Conservation (phyloP, 768 basidiomycete species). For the Austroboletus festivus region DNA sequence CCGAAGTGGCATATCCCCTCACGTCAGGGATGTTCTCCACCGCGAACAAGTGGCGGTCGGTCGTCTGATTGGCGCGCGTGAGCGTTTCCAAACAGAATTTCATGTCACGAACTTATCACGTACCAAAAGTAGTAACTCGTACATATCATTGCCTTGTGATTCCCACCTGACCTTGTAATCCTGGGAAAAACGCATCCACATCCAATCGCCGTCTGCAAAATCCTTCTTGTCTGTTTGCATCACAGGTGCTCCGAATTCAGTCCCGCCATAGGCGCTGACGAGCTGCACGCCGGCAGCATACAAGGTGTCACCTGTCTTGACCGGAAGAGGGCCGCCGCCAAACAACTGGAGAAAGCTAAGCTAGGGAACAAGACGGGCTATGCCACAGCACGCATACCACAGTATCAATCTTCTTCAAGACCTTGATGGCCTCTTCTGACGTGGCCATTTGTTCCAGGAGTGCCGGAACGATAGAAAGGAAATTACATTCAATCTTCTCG, state of each 20-base stretch:
- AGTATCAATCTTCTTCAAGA: slow-evolving; percentile 20
- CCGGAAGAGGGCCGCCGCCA: slow-evolving; percentile 36
- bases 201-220: slow-evolving; percentile 30
- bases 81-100: not conserved
- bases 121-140: slow-evolving; percentile 40
- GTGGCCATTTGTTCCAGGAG: slow-evolving; percentile 36
- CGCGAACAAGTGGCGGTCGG: slow-evolving; percentile 1
- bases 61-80: not conserved
- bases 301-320: slow-evolving; percentile 34
- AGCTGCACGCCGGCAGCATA: slow-evolving; percentile 33
- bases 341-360: slow-evolving; percentile 21
- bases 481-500: slow-evolving; percentile 25
- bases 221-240: slow-evolving; percentile 2
- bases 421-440: slow-evolving; percentile 17
- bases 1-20: slow-evolving; percentile 41
- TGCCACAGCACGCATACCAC: slow-evolving; percentile 25
- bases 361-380: too few species aligned
- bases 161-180: slow-evolving; percentile 29
- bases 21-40: slow-evolving; percentile 38
- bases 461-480: slow-evolving; percentile 34
- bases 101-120: too few species aligned
- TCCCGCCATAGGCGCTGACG: slow-evolving; percentile 36
- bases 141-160: slow-evolving; percentile 33
- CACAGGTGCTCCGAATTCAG: slow-evolving; percentile 21
- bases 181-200: slow-evolving; percentile 33